These are phyloP conservation scores for Cicer bijugum DNA, from an alignment of 306 rosid species.

Conservation along the genomic window DNA sequence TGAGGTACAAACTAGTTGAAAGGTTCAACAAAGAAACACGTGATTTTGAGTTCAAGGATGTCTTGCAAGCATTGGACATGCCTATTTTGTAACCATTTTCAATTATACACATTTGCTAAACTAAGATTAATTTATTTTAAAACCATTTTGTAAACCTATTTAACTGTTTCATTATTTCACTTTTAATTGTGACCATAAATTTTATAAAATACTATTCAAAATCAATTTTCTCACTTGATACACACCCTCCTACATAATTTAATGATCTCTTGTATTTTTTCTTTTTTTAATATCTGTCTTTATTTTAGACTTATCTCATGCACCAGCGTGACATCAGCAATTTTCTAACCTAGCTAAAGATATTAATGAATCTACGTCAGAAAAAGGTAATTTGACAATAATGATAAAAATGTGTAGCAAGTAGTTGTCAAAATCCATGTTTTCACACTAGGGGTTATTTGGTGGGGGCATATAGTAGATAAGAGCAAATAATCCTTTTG, in stretches of 20 bases:
- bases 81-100: conserved; percentile 61
- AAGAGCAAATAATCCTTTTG: no score
- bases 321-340: background rate
- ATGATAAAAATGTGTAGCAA: background rate
- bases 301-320: background rate
- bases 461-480: background rate
- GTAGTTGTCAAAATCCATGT: background rate
- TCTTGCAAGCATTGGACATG: conserved; percentile 78
- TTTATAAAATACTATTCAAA: no score
- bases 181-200: no score
- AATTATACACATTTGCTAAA: background rate
- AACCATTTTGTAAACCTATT: no score
- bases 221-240: no score
- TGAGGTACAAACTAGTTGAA: conserved; percentile 81
- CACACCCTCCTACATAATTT: no score
- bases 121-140: no score
- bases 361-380: background rate
- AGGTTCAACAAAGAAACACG: conserved; percentile 79
- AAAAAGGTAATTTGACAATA: background rate
- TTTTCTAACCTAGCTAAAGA: background rate
- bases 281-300: background rate
- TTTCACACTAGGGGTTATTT: background rate
- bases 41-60: conserved; percentile 93
- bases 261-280: background rate
- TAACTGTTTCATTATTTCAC: no score